Percentiles rank a stretch among this genome's conserved stretches.
Evolutionary conservation across 306 rosid species (phyloP).

Genomic region (Lotus japonicus): DNA sequence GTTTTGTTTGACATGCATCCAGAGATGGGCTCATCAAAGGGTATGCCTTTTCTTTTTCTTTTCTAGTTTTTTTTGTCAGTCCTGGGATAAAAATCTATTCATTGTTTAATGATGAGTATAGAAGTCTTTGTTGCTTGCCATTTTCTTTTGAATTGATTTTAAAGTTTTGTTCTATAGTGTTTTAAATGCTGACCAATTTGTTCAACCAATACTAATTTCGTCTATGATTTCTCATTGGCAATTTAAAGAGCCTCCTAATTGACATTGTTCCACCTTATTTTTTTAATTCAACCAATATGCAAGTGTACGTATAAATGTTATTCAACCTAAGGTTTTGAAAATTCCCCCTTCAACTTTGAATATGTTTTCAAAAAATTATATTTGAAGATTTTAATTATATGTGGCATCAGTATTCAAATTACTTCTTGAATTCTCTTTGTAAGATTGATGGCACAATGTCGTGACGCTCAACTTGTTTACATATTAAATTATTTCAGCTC

Average conservation of each 20-base stretch:
- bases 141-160: background rate
- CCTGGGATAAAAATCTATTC: background rate
- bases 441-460: too few relatives aligned
- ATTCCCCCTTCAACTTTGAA: too few relatives aligned
- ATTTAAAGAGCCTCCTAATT: slow-evolving; percentile 1
- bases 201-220: too few relatives aligned
- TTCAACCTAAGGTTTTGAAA: too few relatives aligned
- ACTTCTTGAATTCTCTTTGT: too few relatives aligned
- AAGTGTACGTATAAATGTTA: background rate
- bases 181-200: background rate
- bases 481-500: too few relatives aligned
- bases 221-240: background rate
- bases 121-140: background rate
- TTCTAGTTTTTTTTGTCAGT: background rate
- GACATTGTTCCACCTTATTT: background rate
- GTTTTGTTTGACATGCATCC: slow-evolving; percentile 78
- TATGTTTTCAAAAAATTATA: too few relatives aligned
- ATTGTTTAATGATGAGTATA: background rate
- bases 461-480: too few relatives aligned
- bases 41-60: slow-evolving; percentile 33
- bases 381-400: too few relatives aligned
- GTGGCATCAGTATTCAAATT: too few relatives aligned
- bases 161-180: background rate
- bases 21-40: slow-evolving; percentile 63
- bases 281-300: background rate